Evolutionary conservation across 1,284 basidiomycete species (phyloP).

Genomic region (Flammula alnicola): DNA sequence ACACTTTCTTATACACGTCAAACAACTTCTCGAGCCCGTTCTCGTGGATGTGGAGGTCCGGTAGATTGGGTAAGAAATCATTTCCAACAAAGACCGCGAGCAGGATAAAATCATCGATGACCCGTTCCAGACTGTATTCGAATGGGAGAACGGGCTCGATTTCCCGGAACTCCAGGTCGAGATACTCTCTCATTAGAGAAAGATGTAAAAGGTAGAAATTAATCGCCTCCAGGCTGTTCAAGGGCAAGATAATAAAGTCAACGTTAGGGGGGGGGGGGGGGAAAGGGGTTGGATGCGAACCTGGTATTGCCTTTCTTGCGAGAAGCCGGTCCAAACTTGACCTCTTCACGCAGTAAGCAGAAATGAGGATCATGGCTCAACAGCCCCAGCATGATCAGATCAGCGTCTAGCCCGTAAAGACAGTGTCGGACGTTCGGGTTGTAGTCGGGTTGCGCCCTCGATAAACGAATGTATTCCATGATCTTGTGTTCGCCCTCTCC

Average conservation of each 20-base stretch:
- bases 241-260: not conserved
- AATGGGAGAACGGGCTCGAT: constrained; percentile 53
- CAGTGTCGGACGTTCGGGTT: constrained; percentile 95
- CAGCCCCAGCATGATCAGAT: constrained; percentile 97
- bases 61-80: constrained; percentile 96
- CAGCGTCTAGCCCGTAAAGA: constrained; percentile 97
- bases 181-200: constrained; percentile 94
- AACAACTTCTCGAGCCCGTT: constrained; percentile 93
- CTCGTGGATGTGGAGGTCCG: constrained; percentile 97
- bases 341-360: constrained; percentile 96
- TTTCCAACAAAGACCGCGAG: constrained; percentile 97
- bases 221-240: constrained; percentile 75
- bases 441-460: constrained; percentile 94
- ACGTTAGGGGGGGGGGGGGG: too few species aligned
- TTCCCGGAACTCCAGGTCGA: constrained; percentile 91
- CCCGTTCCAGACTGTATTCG: constrained; percentile 77
- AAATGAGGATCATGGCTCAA: constrained; percentile 99
- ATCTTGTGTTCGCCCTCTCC: constrained; percentile 99
- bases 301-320: constrained; percentile 72
- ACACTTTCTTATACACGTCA: constrained; percentile 91
- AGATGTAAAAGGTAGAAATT: constrained; percentile 97
- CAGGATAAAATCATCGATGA: constrained; percentile 98
- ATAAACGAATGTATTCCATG: constrained; percentile 97
- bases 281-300: constrained; percentile 41
- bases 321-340: constrained; percentile 90